Evolutionary conservation across 2,329 filamentous ascomycete species (phyloP).

Genomic region (Shiraia bambusicola): DNA sequence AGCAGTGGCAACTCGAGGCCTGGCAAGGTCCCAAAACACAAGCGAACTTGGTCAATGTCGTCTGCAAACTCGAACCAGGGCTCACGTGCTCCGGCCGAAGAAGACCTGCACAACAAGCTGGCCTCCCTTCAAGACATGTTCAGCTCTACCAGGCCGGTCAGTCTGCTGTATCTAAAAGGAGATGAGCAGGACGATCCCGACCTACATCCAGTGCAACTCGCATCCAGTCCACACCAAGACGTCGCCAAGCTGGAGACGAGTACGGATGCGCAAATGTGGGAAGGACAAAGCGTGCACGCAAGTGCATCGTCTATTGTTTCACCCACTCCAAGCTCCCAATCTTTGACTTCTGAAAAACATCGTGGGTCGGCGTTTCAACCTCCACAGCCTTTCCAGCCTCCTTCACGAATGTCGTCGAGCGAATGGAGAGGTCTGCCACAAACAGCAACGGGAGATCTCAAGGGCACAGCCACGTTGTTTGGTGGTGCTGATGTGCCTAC

Average conservation of each 20-base stretch:
- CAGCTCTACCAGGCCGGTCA: conserved; percentile 76
- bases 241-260: conserved; percentile 55
- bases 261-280: conserved; percentile 49
- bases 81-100: conserved; percentile 53
- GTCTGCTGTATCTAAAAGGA: conserved; percentile 74
- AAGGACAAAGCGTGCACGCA: conserved; percentile 55
- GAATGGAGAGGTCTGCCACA: conserved; percentile 63
- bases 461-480: conserved; percentile 46
- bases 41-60: conserved; percentile 92
- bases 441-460: conserved; percentile 54
- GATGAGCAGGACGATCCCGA: conserved; percentile 80
- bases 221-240: conserved; percentile 66
- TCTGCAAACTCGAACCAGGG: conserved; percentile 57
- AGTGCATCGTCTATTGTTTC: conserved; percentile 57
- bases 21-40: conserved; percentile 86
- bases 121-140: conserved; percentile 85
- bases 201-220: conserved; percentile 71
- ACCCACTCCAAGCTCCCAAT: conserved; percentile 52
- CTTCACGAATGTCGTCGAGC: conserved; percentile 49
- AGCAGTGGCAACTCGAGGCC: conserved; percentile 58
- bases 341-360: conserved; percentile 45
- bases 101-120: conserved; percentile 77
- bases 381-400: conserved; percentile 46
- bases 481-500: conserved; percentile 54
- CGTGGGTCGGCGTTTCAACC: conserved; percentile 49